A percentile compares a stretch with the other conserved stretches of the same genome.
Evolutionary conservation across 805 yeast genomes (phyloP).

Genomic region (Jamesozyma piceae): DNA sequence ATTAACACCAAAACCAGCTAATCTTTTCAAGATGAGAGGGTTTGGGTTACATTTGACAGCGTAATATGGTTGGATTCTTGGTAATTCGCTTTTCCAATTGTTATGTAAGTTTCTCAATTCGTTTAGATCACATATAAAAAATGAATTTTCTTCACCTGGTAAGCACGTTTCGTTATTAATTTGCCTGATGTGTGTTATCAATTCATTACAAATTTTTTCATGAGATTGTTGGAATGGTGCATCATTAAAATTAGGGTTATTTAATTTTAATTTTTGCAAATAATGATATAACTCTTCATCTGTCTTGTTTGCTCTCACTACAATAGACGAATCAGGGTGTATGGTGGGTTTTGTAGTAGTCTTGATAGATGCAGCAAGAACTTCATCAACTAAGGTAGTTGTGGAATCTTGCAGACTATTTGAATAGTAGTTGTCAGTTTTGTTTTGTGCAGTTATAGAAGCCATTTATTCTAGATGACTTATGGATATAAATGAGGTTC

Average conservation of each 20-base stretch:
- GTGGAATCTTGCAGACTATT: slow-evolving; percentile 2
- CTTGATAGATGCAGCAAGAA: background rate
- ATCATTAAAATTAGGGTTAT: slow-evolving; percentile 3
- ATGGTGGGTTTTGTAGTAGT: background rate
- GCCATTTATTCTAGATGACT: too few species aligned
- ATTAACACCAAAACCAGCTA: slow-evolving; percentile 57
- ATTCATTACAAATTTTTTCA: slow-evolving; percentile 32
- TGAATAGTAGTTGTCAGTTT: background rate
- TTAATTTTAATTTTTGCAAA: slow-evolving; percentile 1
- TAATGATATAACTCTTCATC: slow-evolving; percentile 5
- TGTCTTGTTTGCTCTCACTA: background rate
- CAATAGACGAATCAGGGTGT: background rate
- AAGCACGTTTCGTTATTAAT: slow-evolving; percentile 51
- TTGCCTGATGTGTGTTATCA: slow-evolving; percentile 32
- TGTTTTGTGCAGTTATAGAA: background rate
- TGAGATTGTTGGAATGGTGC: slow-evolving; percentile 29
- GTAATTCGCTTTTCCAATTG: slow-evolving; percentile 59
- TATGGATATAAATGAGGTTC: too few species aligned
- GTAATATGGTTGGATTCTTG: slow-evolving; percentile 75
- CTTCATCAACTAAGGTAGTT: slow-evolving; percentile 9
- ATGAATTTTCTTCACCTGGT: slow-evolving; percentile 77
- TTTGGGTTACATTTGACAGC: slow-evolving; percentile 94
- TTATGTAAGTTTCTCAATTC: slow-evolving; percentile 51
- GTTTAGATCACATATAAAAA: slow-evolving; percentile 79
- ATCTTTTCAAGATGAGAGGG: slow-evolving; percentile 42